Conservation (phyloP, 2,329 filamentous ascomycete species). For the Cordyceps tenuipes region DNA sequence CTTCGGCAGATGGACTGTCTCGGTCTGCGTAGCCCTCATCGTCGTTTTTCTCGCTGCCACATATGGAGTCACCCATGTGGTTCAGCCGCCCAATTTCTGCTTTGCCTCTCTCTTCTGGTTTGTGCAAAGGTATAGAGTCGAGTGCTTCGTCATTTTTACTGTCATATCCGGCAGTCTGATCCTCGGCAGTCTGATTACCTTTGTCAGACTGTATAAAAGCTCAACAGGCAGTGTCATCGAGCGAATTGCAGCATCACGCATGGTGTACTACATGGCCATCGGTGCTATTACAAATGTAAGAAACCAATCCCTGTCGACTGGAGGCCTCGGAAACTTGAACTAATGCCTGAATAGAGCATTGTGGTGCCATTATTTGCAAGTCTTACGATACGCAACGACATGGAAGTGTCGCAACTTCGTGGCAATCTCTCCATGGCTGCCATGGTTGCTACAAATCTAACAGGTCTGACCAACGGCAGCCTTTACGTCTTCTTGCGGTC, state of each 20-base stretch:
- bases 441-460: constrained; percentile 57
- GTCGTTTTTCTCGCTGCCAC: constrained; percentile 44
- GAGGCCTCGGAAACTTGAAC: too few relatives aligned
- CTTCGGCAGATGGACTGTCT: constrained; percentile 51
- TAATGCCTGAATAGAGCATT: constrained; percentile 40
- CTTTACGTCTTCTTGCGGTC: constrained; percentile 61
- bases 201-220: constrained; percentile 46
- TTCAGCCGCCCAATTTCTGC: constrained; percentile 50
- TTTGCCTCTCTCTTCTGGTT: constrained; percentile 63
- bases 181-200: constrained; percentile 44
- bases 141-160: constrained; percentile 46
- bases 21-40: constrained; percentile 46
- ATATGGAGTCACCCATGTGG: constrained; percentile 50
- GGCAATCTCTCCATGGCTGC: constrained; percentile 52
- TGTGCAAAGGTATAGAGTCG: constrained; percentile 49
- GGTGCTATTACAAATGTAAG: constrained; percentile 50
- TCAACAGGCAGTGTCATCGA: constrained; percentile 49
- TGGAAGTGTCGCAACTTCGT: constrained; percentile 29
- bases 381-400: constrained; percentile 37
- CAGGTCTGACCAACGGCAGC: constrained; percentile 55
- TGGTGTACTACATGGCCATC: constrained; percentile 59
- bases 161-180: constrained; percentile 43
- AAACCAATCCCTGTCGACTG: constrained; percentile 6
- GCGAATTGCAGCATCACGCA: constrained; percentile 55
- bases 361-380: constrained; percentile 57